Percentiles rank a stretch among this genome's conserved stretches.
Conservation (phyloP, 768 basidiomycete genomes). For the Leccinum uliginosum region DNA sequence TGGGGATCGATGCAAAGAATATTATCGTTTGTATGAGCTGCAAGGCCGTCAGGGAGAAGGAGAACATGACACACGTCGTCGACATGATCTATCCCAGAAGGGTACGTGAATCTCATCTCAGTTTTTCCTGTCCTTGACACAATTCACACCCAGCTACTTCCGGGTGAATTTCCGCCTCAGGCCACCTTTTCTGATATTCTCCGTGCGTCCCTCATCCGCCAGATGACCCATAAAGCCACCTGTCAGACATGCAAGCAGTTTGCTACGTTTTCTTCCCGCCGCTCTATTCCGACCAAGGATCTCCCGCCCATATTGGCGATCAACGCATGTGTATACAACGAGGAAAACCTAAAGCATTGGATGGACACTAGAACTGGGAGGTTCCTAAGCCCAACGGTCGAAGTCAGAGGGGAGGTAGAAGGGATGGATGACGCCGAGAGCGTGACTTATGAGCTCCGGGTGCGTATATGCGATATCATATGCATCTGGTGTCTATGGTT, state of each 20-base stretch:
- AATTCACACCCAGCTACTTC: conserved; percentile 25
- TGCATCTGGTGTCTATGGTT: neutral
- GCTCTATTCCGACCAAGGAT: conserved; percentile 57
- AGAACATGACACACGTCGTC: conserved; percentile 75
- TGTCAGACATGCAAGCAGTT: conserved; percentile 83
- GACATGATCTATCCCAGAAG: conserved; percentile 87
- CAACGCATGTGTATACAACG: conserved; percentile 77
- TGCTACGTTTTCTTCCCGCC: conserved; percentile 63
- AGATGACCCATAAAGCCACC: conserved; percentile 80
- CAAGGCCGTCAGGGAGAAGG: conserved; percentile 65
- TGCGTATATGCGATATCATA: conserved; percentile 34
- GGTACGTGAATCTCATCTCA: conserved; percentile 37
- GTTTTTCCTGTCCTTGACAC: neutral
- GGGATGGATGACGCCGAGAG: conserved; percentile 53
- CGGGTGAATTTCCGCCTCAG: conserved; percentile 35
- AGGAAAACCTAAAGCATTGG: conserved; percentile 76
- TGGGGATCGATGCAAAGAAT: conserved; percentile 78
- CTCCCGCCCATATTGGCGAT: conserved; percentile 83
- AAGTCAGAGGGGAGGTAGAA: conserved; percentile 56
- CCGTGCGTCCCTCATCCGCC: conserved; percentile 70
- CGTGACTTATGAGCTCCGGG: conserved; percentile 69
- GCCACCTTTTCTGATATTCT: conserved; percentile 66
- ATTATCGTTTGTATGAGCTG: conserved; percentile 73
- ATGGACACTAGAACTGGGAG: conserved; percentile 42
- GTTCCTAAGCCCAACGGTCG: conserved; percentile 58